Base-by-base conservation (phyloP, 306 rosid species). In the Citrullus mucosospermus region DNA sequence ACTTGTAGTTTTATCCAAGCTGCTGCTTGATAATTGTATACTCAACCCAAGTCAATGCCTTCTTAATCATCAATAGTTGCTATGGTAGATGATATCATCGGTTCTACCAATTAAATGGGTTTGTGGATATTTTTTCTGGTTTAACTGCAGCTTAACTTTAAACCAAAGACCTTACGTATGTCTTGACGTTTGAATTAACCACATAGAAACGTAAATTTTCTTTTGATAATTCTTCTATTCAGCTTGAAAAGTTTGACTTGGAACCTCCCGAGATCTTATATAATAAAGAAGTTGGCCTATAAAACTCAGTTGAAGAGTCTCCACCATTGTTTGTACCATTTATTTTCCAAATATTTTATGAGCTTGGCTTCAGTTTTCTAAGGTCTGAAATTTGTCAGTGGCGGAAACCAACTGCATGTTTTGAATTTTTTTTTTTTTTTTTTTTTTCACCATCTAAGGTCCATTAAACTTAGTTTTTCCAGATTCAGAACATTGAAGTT, bases 181-280 rank as follows among this genome's bases (percentile, higher is more conserved):
- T 36, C 20, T 43, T 82, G 86, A 77, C 85, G 69, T 70, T 80
- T 75, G 77, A 48, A 10, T 46, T 62, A 77, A 85, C 79, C 74
- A 55, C 75, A 75, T 89, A 82, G 87, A 85, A 77, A 61, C 51
- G 36, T 63, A 65, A 41, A 69, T 14, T 68, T 60, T 63, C 60
- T 79, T 80, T 80, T 70, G 65, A 38, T 11, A 41, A 58, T 39
- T 76, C 76, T 39, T 80, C 81, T 73, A 46, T 78, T 54, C 91
- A 87, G 88, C 85, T 51, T 76, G 87, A 88, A 62, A 87, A 79
- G 85, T 85, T 89, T 87, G 92, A 88, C 91, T 59, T 38, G 44
- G 75, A 88, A 43, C 66, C 81, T 66, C 81, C 62, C 10, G 18
- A 12, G 44, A 46, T 78, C 87, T 80, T 85, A 83, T 84, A 83